phyloP scores from a whole-genome alignment of 345 rosid genomes.

The Syzygium aqueum region DNA sequence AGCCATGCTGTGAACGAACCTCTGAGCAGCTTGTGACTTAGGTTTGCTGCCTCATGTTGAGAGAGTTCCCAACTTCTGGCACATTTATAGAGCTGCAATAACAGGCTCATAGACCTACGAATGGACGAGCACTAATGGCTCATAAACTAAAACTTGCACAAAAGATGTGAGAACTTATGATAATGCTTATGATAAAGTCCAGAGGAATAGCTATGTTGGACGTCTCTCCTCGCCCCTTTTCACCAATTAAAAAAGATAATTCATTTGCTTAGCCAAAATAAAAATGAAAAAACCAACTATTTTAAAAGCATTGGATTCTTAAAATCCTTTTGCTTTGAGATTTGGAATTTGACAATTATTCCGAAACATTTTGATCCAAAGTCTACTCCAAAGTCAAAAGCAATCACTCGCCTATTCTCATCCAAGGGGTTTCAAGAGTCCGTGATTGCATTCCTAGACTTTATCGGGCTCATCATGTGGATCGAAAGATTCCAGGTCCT shows the following conservation, averaged over 20 bases:
- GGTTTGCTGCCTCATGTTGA: too few species aligned
- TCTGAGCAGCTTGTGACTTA: neutral
- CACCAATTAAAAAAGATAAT: neutral
- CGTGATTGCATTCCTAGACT: neutral
- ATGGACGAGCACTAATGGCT: neutral
- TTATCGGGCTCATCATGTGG: neutral
- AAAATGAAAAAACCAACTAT: neutral
- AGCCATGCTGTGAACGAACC: accelerated
- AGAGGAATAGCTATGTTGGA: neutral
- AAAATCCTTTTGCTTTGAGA: neutral
- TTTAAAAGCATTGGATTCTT: neutral
- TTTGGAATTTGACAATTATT: neutral
- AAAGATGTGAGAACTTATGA: neutral
- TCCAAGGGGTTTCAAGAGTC: neutral
- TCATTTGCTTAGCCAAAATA: neutral
- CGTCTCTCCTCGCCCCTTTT: neutral
- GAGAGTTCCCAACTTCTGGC: neutral
- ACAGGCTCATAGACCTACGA: neutral
- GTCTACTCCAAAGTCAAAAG: neutral
- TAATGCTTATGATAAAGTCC: neutral
- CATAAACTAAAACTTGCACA: neutral
- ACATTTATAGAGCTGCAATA: neutral
- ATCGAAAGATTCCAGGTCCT: neutral
- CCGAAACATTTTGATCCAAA: neutral
- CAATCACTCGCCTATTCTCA: neutral